Base-by-base conservation (phyloP, 2,329 filamentous ascomycete species). In the Didymella glomerata region DNA sequence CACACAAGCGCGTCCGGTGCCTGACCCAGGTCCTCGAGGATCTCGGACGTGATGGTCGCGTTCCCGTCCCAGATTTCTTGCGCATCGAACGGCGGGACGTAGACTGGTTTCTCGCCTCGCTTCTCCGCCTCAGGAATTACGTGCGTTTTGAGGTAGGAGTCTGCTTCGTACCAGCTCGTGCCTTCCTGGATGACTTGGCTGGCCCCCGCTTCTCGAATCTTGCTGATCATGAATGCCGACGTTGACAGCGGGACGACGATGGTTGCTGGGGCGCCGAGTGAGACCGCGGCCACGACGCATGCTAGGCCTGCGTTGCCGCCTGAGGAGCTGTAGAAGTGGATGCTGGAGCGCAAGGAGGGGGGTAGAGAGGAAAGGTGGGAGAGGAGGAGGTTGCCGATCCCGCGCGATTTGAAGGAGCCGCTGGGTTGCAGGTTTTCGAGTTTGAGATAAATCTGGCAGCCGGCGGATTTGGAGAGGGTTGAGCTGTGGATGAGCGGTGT, bases 261-360 rank as follows among this genome's bases (percentile, higher is more conserved):
- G 7, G 90, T 93, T 67, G 86, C 87, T 0, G 85, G 86, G 41
- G 83, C 83, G 1, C 81, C 77, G 6, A 94, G 82, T 2, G 83
- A 80, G 13, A 80, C 78, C 8, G 91, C 89, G 1, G 91, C 89
- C 30, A 85, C 87, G 13, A 90, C 90, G 68, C 89, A 91, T 0
- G 90, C 92, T 1, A 96, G 84, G 1, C 92, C 92, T 1, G 92
- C 92, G 72, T 95, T 95, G 49, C 92, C 92, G 58, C 90, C 91
- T 0, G 86, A 90, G 10, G 88, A 88, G 71, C 84, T 89, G 80
- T 90, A 94, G 83, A 93, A 93, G 79, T 90, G 89, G 1, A 83
- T 78, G 10, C 18, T 36, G 13, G 54, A 25, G 58, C 41, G 38
- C 9, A 50, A 47, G 0, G 46, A 16, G 18, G 36, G 71, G 61